These are phyloP conservation scores for Candida sanyaensis DNA, from an alignment of 1,139 yeast genomes.

Conservation along the genomic window DNA sequence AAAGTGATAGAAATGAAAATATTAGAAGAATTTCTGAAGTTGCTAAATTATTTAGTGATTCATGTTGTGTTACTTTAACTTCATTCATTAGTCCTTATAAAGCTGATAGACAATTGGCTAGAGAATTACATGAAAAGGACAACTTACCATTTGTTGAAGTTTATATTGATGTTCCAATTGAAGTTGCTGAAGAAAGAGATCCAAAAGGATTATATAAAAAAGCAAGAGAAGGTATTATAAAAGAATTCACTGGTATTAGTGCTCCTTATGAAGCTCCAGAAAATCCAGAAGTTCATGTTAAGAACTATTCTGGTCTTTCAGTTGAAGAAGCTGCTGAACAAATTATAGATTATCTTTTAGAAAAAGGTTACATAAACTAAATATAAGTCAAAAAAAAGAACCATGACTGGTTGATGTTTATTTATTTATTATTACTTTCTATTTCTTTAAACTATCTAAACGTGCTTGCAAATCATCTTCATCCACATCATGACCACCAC, in stretches of 20 bases:
- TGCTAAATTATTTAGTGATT: conserved; percentile 87
- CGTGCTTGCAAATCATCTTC: conserved; percentile 92
- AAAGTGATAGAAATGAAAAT: conserved; percentile 89
- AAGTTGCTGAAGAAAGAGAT: conserved; percentile 93
- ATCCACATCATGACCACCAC: conserved; percentile 41
- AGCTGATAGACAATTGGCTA: conserved; percentile 80
- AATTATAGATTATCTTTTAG: conserved; percentile 68
- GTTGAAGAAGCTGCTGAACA: conserved; percentile 80
- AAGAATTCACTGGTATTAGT: conserved; percentile 92
- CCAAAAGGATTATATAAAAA: conserved; percentile 96
- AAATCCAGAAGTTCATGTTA: conserved; percentile 77
- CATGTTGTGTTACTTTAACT: conserved; percentile 81
- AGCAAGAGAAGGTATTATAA: conserved; percentile 92
- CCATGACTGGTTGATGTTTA: neutral
- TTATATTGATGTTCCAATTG: conserved; percentile 87
- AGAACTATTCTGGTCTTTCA: conserved; percentile 62
- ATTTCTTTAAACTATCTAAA: conserved; percentile 75
- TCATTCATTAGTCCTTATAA: conserved; percentile 92
- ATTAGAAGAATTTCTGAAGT: conserved; percentile 92
- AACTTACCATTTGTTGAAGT: conserved; percentile 86
- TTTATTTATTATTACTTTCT: conserved; percentile 1
- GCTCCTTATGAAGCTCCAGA: conserved; percentile 96
- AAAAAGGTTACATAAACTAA: conserved; percentile 46
- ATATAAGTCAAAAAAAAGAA: too few relatives aligned
- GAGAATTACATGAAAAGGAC: conserved; percentile 77